Evolutionary conservation across 768 basidiomycete genomes (phyloP).

Genomic region (Tulasnella sp.): DNA sequence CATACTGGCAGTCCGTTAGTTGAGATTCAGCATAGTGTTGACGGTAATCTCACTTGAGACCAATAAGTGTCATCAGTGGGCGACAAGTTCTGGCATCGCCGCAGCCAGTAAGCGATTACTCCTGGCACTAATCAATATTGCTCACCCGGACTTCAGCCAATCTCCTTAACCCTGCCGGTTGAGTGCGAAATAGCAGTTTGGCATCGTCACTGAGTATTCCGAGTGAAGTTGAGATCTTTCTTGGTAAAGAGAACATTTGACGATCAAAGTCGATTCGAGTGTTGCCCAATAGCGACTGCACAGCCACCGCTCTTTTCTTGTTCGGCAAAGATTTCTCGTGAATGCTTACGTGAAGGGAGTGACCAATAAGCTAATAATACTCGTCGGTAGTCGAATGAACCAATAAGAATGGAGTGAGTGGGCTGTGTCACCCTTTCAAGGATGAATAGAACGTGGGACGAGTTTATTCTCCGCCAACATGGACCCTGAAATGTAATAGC

Average conservation of each 20-base stretch:
- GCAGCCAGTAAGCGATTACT: not conserved
- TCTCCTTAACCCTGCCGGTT: conserved; percentile 65
- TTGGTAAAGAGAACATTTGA: conserved; percentile 35
- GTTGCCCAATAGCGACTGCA: too few relatives aligned
- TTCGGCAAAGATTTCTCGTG: too few relatives aligned
- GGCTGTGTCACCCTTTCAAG: too few relatives aligned
- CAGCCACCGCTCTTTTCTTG: too few relatives aligned
- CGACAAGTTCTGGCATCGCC: conserved; percentile 46
- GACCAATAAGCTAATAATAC: too few relatives aligned
- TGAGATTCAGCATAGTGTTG: not conserved
- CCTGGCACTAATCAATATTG: conserved; percentile 16
- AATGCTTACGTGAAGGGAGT: too few relatives aligned
- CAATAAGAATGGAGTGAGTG: too few relatives aligned
- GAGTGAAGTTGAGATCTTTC: conserved; percentile 59
- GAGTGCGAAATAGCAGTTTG: conserved; percentile 78
- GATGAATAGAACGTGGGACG: too few relatives aligned
- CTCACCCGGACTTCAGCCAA: conserved; percentile 60
- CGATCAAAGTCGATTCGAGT: too few relatives aligned
- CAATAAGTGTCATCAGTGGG: conserved; percentile 64
- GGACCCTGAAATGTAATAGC: too few relatives aligned
- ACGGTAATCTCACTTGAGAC: conserved; percentile 53
- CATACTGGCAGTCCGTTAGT: conserved; percentile 41
- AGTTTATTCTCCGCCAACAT: too few relatives aligned
- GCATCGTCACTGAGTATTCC: conserved; percentile 75
- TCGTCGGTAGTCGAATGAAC: too few relatives aligned